Evolutionary conservation across 2,329 filamentous ascomycete species (phyloP), one percentile per base, ranked within the genome.

Genomic region (Pezicula rhizophila): DNA sequence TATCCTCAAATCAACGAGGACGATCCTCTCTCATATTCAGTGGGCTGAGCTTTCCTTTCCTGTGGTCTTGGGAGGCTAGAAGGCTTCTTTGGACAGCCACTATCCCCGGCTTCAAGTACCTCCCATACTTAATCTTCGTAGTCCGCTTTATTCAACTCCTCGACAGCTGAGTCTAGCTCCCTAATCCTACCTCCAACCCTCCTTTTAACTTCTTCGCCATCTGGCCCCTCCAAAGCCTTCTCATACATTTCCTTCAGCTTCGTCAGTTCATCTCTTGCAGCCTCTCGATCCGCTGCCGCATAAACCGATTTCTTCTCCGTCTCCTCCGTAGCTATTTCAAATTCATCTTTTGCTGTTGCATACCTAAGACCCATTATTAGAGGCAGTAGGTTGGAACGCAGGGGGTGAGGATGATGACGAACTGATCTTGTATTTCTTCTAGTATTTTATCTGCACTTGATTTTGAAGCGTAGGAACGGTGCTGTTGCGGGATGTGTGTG

Each of bases 271-370:
- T 74, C 70, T 26, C 71, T 68, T 3, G 71, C 70, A 4, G 70
- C 69, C 33, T 67, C 67, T 3, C 72, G 66, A 53, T 75, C 72
- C 0, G 66, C 71, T 10, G 66, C 65, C 1, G 70, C 72, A 57
- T 74, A 75, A 47, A 72, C 68, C 2, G 70, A 70, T 1, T 66
- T 60, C 26, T 61, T 62, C 37, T 72, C 66, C 1, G 71, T 74
- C 52, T 70, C 71, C 47, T 75, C 71, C 0, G 66, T 66, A 3
- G 72, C 72, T 52, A 75, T 74, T 60, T 75, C 71, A 49, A 74
- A 71, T 57, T 75, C 71, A 54, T 75, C 72, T 50, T 67, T 66
- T 3, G 72, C 70, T 1, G 67, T 67, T 48, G 70, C 67, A 52
- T 72, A 72, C 42, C 40, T 42, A 10, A 20, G 5, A 31, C 28